A percentile compares a stretch with the other conserved stretches of the same genome.
phyloP scores from a whole-genome alignment of 495 filamentous ascomycete genomes.

The Penicillium silybi region DNA sequence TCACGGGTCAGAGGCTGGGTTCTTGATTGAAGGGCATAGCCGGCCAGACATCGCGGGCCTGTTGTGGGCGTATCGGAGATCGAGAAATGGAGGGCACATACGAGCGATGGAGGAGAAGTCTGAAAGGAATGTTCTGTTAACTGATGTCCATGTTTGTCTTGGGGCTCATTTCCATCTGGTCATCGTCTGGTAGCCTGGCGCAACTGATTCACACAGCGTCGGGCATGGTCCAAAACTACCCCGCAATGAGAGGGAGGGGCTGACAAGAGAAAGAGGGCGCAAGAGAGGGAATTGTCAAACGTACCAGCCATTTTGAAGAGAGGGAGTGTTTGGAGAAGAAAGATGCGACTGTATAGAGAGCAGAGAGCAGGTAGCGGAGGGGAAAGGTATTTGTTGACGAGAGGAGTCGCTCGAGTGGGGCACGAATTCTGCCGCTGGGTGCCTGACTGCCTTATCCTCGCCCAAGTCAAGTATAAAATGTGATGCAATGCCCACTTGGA shows the following conservation, averaged over 20 bases:
- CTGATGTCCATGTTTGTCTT: neutral
- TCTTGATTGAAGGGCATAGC: neutral
- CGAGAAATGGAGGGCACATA: constrained; percentile 33
- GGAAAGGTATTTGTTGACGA: constrained; percentile 31
- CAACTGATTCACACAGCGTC: constrained; percentile 2
- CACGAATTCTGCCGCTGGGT: constrained; percentile 26
- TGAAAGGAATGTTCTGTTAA: constrained; percentile 25
- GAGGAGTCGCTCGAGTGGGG: constrained; percentile 21
- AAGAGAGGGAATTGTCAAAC: constrained; percentile 5
- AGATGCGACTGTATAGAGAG: constrained; percentile 12
- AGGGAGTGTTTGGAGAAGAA: neutral
- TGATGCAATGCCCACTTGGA: neutral
- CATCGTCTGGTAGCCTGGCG: constrained; percentile 7
- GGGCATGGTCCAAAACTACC: neutral
- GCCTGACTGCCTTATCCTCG: constrained; percentile 20
- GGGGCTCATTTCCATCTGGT: neutral
- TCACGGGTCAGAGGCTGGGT: constrained; percentile 14
- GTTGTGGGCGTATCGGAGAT: constrained; percentile 4
- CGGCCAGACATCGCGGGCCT: neutral
- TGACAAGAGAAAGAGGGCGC: neutral
- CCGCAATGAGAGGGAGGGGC: neutral
- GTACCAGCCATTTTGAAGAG: constrained; percentile 41
- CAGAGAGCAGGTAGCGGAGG: constrained; percentile 6
- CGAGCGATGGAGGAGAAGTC: constrained; percentile 54
- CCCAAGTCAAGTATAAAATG: constrained; percentile 5